Evolutionary conservation across 257 asterid genomes (phyloP).

Genomic region (Primulina huaijiensis): DNA sequence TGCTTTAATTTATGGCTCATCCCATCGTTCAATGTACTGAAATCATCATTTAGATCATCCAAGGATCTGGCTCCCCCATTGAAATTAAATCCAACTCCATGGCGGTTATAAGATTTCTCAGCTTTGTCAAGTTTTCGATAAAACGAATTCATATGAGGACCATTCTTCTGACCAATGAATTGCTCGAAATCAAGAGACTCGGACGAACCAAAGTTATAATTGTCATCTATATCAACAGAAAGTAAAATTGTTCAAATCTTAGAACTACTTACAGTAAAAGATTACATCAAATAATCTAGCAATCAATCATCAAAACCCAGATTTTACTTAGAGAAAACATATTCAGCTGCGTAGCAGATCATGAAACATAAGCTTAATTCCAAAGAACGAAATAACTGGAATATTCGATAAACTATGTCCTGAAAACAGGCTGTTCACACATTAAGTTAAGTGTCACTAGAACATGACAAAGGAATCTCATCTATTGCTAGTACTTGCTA

Average conservation of each 20-base stretch:
- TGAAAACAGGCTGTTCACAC: not conserved
- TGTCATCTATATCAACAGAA: slow-evolving; percentile 35
- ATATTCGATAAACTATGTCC: not conserved
- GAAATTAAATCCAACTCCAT: slow-evolving; percentile 31
- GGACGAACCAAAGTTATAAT: slow-evolving; percentile 24
- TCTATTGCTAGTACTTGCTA: not conserved
- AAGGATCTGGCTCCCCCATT: slow-evolving; percentile 30
- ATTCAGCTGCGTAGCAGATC: not conserved
- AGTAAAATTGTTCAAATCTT: not conserved
- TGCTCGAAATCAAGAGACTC: slow-evolving; percentile 48
- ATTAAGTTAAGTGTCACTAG: not conserved
- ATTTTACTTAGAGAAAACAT: not conserved
- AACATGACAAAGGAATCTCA: not conserved
- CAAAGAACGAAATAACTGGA: not conserved
- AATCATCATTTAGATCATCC: slow-evolving; percentile 41
- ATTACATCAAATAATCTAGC: slow-evolving; percentile 3
- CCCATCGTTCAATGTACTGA: slow-evolving; percentile 54
- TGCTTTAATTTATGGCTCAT: slow-evolving; percentile 54
- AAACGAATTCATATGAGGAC: slow-evolving; percentile 35
- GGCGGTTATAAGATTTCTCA: slow-evolving; percentile 46
- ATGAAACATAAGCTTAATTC: not conserved
- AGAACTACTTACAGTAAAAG: not conserved
- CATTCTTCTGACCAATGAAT: slow-evolving; percentile 31
- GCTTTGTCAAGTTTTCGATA: slow-evolving; percentile 43
- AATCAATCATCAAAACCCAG: slow-evolving; percentile 8